phyloP scores from a whole-genome alignment of 2,329 filamentous ascomycete species.

The Coniochaeta prunicola region DNA sequence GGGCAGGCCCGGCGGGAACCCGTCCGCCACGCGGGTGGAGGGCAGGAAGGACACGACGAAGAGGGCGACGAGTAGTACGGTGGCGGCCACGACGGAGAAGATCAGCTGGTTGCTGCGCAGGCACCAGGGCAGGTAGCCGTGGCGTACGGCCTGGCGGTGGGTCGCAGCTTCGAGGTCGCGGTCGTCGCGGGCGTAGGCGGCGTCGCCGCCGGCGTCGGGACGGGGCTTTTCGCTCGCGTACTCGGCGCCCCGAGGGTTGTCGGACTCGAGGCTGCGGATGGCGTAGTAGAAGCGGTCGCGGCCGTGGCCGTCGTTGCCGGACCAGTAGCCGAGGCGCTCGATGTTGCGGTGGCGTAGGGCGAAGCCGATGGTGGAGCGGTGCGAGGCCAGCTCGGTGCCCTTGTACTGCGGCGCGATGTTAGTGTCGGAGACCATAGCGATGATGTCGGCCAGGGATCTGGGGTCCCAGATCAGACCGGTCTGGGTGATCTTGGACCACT shows the following conservation, averaged over 20 bases:
- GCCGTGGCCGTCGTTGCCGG: conserved; percentile 54
- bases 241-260: not conserved
- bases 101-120: conserved; percentile 61
- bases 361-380: conserved; percentile 42
- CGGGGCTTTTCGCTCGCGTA: not conserved
- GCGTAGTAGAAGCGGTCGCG: conserved; percentile 58
- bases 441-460: conserved; percentile 71
- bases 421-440: conserved; percentile 70
- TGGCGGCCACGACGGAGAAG: conserved; percentile 52
- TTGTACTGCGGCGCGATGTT: conserved; percentile 70
- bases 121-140: conserved; percentile 71
- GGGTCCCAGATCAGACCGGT: conserved; percentile 85
- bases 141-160: conserved; percentile 44
- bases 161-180: conserved; percentile 33
- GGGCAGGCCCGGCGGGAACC: conserved; percentile 64
- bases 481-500: conserved; percentile 51
- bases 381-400: conserved; percentile 55
- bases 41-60: conserved; percentile 74
- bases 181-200: conserved; percentile 6
- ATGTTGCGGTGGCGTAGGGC: conserved; percentile 48
- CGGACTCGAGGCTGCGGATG: conserved; percentile 43
- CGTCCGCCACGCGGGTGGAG: conserved; percentile 53
- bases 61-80: conserved; percentile 60
- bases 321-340: conserved; percentile 83
- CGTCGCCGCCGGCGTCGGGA: conserved; percentile 1